Conservation (phyloP, 2,329 filamentous ascomycete genomes). For the Diplodia seriata region DNA sequence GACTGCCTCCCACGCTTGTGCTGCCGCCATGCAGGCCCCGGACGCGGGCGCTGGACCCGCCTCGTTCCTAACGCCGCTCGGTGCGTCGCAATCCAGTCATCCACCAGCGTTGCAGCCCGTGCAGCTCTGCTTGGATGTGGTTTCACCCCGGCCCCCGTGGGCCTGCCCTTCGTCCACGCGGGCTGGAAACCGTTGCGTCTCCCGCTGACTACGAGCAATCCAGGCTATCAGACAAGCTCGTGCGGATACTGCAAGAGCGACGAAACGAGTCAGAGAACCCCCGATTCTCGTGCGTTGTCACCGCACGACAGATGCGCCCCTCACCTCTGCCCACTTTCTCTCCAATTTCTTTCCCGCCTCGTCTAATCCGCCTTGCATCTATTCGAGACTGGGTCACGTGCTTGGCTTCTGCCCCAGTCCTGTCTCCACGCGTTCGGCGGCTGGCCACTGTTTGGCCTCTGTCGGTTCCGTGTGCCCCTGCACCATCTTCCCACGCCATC, state of each 20-base stretch:
- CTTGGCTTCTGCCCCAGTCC: slow-evolving; percentile 14
- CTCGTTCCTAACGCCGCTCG: slow-evolving; percentile 47
- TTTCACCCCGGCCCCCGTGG: slow-evolving; percentile 16
- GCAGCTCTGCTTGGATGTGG: slow-evolving; percentile 47
- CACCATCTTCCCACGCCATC: neutral
- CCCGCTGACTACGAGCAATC: slow-evolving; percentile 31
- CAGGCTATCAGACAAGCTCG: slow-evolving; percentile 57
- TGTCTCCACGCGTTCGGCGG: slow-evolving; percentile 6
- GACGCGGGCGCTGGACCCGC: slow-evolving; percentile 34
- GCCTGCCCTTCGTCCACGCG: slow-evolving; percentile 1
- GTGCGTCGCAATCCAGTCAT: slow-evolving; percentile 52
- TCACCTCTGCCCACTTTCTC: slow-evolving; percentile 25
- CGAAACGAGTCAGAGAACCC: slow-evolving; percentile 55
- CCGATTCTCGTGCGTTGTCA: slow-evolving; percentile 56
- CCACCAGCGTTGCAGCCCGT: slow-evolving; percentile 43
- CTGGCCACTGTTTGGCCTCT: slow-evolving; percentile 3
- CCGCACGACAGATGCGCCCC: slow-evolving; percentile 29
- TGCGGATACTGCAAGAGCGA: slow-evolving; percentile 60
- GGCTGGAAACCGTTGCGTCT: slow-evolving; percentile 27
- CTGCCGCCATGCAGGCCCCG: slow-evolving; percentile 51
- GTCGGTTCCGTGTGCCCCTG: slow-evolving; percentile 6
- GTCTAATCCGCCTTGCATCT: slow-evolving; percentile 12
- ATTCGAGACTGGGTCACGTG: slow-evolving; percentile 24
- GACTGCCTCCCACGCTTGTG: slow-evolving; percentile 46
- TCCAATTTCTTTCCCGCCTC: slow-evolving; percentile 13